Percentiles rank a stretch among this genome's conserved stretches.
These are phyloP conservation scores for Hyaloscypha hepaticicola DNA, from an alignment of 495 filamentous ascomycete genomes.

Conservation along the genomic window DNA sequence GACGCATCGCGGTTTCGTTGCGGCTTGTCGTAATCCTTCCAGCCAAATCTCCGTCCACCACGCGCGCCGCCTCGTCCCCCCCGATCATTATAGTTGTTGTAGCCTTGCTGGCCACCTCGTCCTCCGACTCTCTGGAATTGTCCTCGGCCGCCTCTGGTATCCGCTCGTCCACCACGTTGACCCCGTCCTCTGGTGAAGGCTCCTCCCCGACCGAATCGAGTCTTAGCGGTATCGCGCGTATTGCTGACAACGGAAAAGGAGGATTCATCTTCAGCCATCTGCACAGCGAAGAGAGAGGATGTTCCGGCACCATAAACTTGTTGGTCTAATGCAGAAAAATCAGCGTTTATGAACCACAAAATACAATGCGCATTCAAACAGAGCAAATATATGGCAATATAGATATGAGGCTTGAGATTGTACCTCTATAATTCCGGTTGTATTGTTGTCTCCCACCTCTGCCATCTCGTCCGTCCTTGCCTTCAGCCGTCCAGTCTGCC, in stretches of 20 bases:
- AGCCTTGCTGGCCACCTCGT: slow-evolving; percentile 55
- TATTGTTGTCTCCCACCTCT: slow-evolving; percentile 82
- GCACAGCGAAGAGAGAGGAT: slow-evolving; percentile 81
- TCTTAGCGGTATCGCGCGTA: slow-evolving; percentile 77
- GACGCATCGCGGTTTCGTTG: slow-evolving; percentile 93
- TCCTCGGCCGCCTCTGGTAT: slow-evolving; percentile 58
- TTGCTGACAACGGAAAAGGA: slow-evolving; percentile 98
- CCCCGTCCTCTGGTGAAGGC: slow-evolving; percentile 85
- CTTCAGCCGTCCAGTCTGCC: slow-evolving; percentile 97
- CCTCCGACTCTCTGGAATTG: slow-evolving; percentile 70
- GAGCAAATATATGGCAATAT: slow-evolving; percentile 17
- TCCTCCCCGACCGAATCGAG: slow-evolving; percentile 85
- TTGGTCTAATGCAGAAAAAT: slow-evolving; percentile 63
- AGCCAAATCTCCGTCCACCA: slow-evolving; percentile 86
- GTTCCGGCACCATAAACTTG: slow-evolving; percentile 94
- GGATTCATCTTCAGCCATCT: slow-evolving; percentile 90
- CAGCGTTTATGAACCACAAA: slow-evolving; percentile 6
- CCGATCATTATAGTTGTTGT: slow-evolving; percentile 63
- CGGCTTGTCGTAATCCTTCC: slow-evolving; percentile 99
- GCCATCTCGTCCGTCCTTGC: slow-evolving; percentile 76
- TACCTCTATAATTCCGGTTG: slow-evolving; percentile 90
- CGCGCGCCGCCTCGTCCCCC: slow-evolving; percentile 54
- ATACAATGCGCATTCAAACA: not conserved
- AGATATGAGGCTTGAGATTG: slow-evolving; percentile 29
- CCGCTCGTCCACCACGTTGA: slow-evolving; percentile 59